Evolutionary conservation across 176 grass and related monocot species (phyloP), one percentile per base, ranked within the genome.

Genomic region (Cenchrus purpureus): DNA sequence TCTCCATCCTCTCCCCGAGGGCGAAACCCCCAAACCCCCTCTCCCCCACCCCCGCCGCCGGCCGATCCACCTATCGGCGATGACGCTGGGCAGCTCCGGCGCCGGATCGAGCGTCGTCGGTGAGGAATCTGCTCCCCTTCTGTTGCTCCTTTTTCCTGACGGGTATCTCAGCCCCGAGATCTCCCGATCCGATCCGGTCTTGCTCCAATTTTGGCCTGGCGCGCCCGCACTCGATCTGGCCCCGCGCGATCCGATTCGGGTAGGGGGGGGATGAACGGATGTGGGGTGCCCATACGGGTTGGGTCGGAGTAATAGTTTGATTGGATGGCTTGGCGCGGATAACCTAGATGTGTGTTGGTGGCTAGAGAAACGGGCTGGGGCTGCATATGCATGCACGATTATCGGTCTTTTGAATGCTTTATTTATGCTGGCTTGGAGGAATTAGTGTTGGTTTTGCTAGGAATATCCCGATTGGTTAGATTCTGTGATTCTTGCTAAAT

Each of bases 31-130:
- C n/a, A 56, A 81, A 67, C 46, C 50, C 74, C 43, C 14, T 8
- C 73, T 2, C 37, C 19, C 31, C 6, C 20, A 1, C 0, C 8
- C 11, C 4, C 37, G 37, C 3, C 53, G 0, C 5, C 16, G 53
- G 3, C 20, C 34, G 7, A 0, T 45, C 19, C 46, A 32, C 16
- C 65, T 40, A 31, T 34, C 55, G 65, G 29, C 56, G 74, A 92
- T 92, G 91, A 89, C 91, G 56, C 87, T 87, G 69, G 91, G 91
- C 25, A 92, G 91, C 83, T 92, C 87, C 31, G 88, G 71, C 51
- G 77, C 69, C 68, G 87, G 91, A 87, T 92, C 91, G 66, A 86
- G 91, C 58, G 91, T 92, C 84, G 84, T 92, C 69, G 87, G 91
- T 92, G 80, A 89, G 87, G 11, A 59, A 69, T 32, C 28, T 54